Evolutionary conservation across 495 filamentous ascomycete species (phyloP).

Genomic region (Tuber umbilicatum): DNA sequence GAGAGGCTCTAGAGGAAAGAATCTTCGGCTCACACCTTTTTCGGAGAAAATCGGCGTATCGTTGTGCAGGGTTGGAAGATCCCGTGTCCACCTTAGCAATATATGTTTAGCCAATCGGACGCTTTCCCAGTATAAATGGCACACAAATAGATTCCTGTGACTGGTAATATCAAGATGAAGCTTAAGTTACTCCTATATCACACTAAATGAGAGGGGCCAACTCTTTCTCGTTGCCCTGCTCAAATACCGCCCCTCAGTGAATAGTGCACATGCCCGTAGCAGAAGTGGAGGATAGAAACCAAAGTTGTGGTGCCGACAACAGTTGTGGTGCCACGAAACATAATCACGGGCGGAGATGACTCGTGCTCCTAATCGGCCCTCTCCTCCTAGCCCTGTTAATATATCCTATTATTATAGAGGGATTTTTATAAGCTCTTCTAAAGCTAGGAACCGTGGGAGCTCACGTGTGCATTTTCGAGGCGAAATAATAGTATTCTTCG

Average conservation of each 20-base stretch:
- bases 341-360: background rate
- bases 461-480: background rate
- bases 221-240: background rate
- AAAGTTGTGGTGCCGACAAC: background rate
- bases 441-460: background rate
- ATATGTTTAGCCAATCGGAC: background rate
- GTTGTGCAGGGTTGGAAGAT: background rate
- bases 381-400: background rate
- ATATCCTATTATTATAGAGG: background rate
- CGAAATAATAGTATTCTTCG: background rate
- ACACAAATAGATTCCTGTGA: background rate
- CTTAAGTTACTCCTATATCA: background rate
- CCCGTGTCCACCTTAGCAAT: background rate
- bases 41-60: background rate
- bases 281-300: background rate
- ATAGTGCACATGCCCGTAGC: background rate
- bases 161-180: conserved; percentile 1
- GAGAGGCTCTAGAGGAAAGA: background rate
- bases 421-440: background rate
- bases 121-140: background rate
- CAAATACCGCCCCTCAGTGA: background rate
- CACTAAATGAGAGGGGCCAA: background rate
- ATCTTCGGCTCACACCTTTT: background rate
- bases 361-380: background rate
- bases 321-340: background rate